Evolutionary conservation across 305 asterid species (phyloP), one percentile per base, ranked within the genome.

Genomic region (Fraxinus sp.): DNA sequence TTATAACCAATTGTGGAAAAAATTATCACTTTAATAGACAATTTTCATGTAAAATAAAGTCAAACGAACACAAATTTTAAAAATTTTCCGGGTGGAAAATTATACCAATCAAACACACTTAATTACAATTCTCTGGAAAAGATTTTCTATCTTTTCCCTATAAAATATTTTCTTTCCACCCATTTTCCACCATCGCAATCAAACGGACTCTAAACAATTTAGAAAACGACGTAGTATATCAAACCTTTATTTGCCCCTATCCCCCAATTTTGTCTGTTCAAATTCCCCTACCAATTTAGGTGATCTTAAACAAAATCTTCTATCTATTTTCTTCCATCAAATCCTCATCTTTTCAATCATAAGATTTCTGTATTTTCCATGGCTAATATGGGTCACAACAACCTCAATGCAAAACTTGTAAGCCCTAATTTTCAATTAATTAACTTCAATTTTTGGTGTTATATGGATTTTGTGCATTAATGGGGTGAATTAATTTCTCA

Each of bases 331-430:
- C 39, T 14, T 49, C 7, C 7, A 10, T 7, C 3, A 1, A 11
- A 28, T 11, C 0, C 33, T 68, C 18, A 13, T 68, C 0, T 26
- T 68, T 13, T 68, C 18, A 26, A 5, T 28, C 33, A 24, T 64
- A 64, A 64, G 1, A 64, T 46, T 30, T 59, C 78, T 26, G 28
- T 26, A 26, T 26, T 28, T 28, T 28, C 30, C 79, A 92, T 88
- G 94, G 92, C 93, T 7, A 87, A 86, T 79, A 83, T 82, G 91
- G 88, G 86, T 49, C 95, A 90, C 87, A 89, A 85, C 83, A 93
- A 93, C 89, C 94, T 93, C 87, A 95, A 93, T 81, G 98, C 98
- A 4, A 95, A 95, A 79, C 97, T 95, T 86, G 98, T 95, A 18
- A 83, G 91, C 79, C 79, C 57, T 37, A 26, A 68, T 44, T 72